These are phyloP conservation scores for Cladophialophora yegresii DNA, from an alignment of 2,329 filamentous ascomycete genomes.

Conservation along the genomic window DNA sequence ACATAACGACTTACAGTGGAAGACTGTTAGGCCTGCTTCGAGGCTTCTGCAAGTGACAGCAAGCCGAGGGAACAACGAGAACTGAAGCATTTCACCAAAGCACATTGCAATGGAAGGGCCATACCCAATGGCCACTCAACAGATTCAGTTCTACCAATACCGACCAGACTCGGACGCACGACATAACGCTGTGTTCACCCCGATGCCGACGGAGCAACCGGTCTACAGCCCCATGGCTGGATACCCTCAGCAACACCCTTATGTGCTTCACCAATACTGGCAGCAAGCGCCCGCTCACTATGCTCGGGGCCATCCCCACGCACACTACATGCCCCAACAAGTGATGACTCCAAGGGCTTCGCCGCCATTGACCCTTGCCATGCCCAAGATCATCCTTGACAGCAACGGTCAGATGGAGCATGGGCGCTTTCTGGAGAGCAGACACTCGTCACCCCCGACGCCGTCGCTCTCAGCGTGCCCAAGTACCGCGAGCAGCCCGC, in stretches of 20 bases:
- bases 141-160: conserved; percentile 81
- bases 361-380: conserved; percentile 68
- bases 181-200: conserved; percentile 73
- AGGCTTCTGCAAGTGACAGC: conserved; percentile 14
- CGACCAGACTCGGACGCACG: conserved; percentile 73
- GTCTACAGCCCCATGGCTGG: conserved; percentile 47
- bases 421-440: conserved; percentile 34
- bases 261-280: conserved; percentile 44
- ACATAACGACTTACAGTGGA: conserved; percentile 8
- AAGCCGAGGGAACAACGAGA: conserved; percentile 14
- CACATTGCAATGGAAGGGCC: conserved; percentile 29
- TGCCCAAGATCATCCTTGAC: conserved; percentile 42
- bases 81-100: conserved; percentile 7
- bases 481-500: conserved; percentile 83
- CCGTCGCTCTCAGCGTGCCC: conserved; percentile 82
- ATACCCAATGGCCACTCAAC: conserved; percentile 35
- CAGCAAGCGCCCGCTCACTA: conserved; percentile 44
- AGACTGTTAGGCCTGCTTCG: conserved; percentile 4
- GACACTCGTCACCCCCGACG: conserved; percentile 74
- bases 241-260: conserved; percentile 41
- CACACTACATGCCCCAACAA: conserved; percentile 46
- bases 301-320: conserved; percentile 52
- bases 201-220: conserved; percentile 59
- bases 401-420: conserved; percentile 35
- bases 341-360: conserved; percentile 72